Base-by-base conservation (phyloP, 2,329 filamentous ascomycete species). In the Botrytis fragariae region DNA sequence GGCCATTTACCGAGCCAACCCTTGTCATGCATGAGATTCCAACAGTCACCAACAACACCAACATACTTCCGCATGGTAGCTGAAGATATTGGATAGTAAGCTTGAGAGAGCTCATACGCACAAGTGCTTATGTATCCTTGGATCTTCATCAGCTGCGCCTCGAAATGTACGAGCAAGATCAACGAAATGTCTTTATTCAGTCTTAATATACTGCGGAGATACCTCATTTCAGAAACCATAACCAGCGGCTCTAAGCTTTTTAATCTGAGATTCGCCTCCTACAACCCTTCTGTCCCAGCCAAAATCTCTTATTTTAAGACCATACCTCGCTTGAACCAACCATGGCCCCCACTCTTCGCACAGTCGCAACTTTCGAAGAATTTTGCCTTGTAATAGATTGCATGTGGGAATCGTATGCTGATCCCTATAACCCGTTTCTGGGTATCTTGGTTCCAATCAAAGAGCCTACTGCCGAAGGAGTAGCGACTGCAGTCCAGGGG, bases 331-430 rank as follows among this genome's bases (percentile, higher is more conserved):
- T 18, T 16, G 3, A 20, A n/a, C 12, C 16, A 39, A 63, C 18
- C 18, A 63, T 63, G n/a, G 18, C 61, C 4, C 61, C 61, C 39
- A 45, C 25, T 3, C 61, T 63, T 39, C 18, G 29, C 16, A 63
- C 39, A 16, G 54, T 69, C 9, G 20, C 54, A n/a, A 60, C 67
- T 35, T 35, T 59, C 12, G 54, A 39, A 20, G 35, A 69, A 25
- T 60, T 69, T 39, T 32, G 35, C 25, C 29, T 25, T 16, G 67
- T 60, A n/a, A 14, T 60, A 32, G 67, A 69, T 22, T 69, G 51
- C 29, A 22, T 69, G 4, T 69, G 51, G 67, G 67, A 61, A 25
- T 39, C 54, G 3, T 42, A 60, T 29, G 16, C 35, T 18, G 20
- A 42, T 14, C 67, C 54, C 2, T 69, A 60, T 25, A 42, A 45